Evolutionary conservation across 192 early-diverging fungal genomes (phyloP).

Genomic region (Diversispora eburnea): DNA sequence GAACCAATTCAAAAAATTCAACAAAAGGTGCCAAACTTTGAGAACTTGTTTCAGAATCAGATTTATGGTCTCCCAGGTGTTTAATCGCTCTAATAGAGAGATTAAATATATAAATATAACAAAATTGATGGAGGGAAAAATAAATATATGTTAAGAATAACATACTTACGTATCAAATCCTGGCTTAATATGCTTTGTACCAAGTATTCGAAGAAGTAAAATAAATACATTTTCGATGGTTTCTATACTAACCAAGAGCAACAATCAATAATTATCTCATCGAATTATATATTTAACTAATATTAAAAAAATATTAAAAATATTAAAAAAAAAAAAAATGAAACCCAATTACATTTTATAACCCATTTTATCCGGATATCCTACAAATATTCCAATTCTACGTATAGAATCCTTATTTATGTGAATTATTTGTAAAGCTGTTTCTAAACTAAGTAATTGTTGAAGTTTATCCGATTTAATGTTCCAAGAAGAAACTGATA

Average conservation of each 20-base stretch:
- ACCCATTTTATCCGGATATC: conserved; percentile 59
- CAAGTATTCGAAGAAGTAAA: conserved; percentile 64
- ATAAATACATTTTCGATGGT: conserved; percentile 80
- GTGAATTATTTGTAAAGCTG: conserved; percentile 84
- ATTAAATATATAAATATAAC: neutral
- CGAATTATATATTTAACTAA: neutral
- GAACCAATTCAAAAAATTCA: conserved; percentile 93
- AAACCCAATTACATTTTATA: conserved; percentile 49
- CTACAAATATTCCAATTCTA: conserved; percentile 59
- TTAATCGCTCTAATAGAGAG: conserved; percentile 41
- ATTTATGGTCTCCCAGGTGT: conserved; percentile 44
- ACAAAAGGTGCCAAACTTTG: conserved; percentile 57
- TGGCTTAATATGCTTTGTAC: conserved; percentile 69
- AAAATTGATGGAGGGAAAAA: conserved; percentile 26
- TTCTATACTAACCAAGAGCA: conserved; percentile 49
- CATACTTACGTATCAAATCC: conserved; percentile 55
- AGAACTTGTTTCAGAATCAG: conserved; percentile 39
- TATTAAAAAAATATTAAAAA: neutral
- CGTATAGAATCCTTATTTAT: conserved; percentile 76
- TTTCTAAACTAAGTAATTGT: conserved; percentile 69
- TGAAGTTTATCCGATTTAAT: conserved; percentile 53
- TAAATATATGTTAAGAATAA: too few relatives aligned
- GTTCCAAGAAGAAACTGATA: conserved; percentile 29
- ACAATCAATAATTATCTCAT: neutral
- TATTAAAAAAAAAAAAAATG: neutral